phyloP scores from a whole-genome alignment of 2,329 filamentous ascomycete genomes.

The Fusarium pseudograminearum region DNA sequence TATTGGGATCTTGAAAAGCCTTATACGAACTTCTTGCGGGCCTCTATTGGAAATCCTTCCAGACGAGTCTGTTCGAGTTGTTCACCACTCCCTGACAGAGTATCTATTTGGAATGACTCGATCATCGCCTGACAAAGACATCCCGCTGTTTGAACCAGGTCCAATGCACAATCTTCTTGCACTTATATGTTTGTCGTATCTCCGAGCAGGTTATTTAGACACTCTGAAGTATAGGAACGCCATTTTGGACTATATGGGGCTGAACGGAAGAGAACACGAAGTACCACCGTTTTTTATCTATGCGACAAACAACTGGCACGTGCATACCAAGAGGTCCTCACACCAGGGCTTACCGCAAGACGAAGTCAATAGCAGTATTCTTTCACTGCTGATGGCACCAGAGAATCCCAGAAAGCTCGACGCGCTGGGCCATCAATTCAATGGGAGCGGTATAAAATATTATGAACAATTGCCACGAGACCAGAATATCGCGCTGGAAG shows the following conservation, averaged over 20 bases:
- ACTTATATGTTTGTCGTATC: slow-evolving; percentile 23
- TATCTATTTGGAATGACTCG: slow-evolving; percentile 24
- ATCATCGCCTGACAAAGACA: not conserved
- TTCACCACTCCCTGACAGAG: slow-evolving; percentile 38
- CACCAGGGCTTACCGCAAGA: not conserved
- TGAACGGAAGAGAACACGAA: not conserved
- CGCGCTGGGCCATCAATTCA: not conserved
- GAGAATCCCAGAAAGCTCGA: not conserved
- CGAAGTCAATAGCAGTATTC: not conserved
- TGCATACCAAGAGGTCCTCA: not conserved
- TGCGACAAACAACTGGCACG: not conserved
- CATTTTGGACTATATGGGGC: too few relatives aligned
- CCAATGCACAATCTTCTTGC: slow-evolving; percentile 23
- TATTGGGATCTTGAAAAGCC: slow-evolving; percentile 11
- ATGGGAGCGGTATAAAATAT: fast-evolving
- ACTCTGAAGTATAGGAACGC: not conserved
- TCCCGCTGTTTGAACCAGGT: slow-evolving; percentile 10
- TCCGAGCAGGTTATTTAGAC: slow-evolving; percentile 7
- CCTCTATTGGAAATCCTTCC: slow-evolving; percentile 28
- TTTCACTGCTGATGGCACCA: not conserved
- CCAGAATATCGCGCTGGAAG: not conserved
- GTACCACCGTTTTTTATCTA: not conserved
- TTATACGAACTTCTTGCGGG: slow-evolving; percentile 20
- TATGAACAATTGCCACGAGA: not conserved
- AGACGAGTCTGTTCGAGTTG: slow-evolving; percentile 34